A percentile compares a stretch with the other conserved stretches of the same genome.
These are phyloP conservation scores for Lepidium aucheri DNA, from an alignment of 345 rosid genomes.

Conservation along the genomic window DNA sequence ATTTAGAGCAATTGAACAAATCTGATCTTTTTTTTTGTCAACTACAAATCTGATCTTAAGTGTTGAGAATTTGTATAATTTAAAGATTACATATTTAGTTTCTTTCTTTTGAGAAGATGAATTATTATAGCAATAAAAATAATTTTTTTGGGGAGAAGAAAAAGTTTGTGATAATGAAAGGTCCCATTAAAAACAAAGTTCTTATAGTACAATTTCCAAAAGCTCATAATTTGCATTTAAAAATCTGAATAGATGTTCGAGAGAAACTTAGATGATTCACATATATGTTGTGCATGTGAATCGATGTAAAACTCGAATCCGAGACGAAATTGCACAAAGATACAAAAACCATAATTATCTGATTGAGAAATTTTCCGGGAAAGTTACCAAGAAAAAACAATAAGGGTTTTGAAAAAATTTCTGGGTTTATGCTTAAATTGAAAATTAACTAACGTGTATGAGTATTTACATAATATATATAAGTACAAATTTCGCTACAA, in stretches of 20 bases:
- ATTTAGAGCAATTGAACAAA: no score
- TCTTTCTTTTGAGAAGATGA: not conserved
- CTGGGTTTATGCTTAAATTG: not conserved
- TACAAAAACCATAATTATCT: not conserved
- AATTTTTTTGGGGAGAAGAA: conserved; percentile 3
- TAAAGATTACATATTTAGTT: no score
- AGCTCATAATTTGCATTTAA: conserved; percentile 9
- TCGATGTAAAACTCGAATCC: not conserved
- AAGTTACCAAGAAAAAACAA: conserved; percentile 1
- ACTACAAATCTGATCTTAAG: no score
- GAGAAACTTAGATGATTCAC: not conserved
- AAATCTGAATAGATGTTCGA: conserved; percentile 14
- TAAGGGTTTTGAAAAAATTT: not conserved
- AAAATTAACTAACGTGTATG: not conserved
- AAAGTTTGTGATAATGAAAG: conserved; percentile 27
- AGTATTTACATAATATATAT: not conserved
- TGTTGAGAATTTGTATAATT: not conserved
- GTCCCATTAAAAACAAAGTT: not conserved
- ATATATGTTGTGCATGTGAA: conserved; percentile 4
- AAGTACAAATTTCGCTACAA: not conserved
- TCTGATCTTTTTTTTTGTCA: no score
- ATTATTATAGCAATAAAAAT: not conserved
- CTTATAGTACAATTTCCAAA: conserved; percentile 13
- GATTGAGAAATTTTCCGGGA: not conserved
- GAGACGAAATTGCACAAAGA: not conserved